Base-by-base conservation (phyloP, 73 alveolate genomes). In the Tetrahymena thermophila region DNA sequence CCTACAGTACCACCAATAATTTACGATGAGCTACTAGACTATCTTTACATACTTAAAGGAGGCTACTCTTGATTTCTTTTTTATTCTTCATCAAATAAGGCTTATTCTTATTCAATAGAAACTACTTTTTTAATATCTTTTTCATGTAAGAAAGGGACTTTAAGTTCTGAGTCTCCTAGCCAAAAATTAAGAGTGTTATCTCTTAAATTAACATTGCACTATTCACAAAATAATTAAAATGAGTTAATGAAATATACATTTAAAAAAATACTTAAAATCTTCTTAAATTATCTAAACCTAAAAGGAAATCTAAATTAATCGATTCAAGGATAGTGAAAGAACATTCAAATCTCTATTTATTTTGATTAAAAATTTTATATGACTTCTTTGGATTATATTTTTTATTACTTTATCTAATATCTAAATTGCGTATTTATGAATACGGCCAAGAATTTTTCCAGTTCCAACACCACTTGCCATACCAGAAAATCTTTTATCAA, bases 401-500 rank as follows among this genome's bases (percentile, higher is more conserved):
- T 35, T 34, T 23, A 85, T 95, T 95, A 95, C 96, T 58, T 97
- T 94, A 95, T 97, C 98, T 93, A 96, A 94, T 16, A 98, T 98
- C 93, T 98, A 96, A 94, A 98, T 96, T 96, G 98, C 98, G 4
- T 98, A 99, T 19, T 99, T 99, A 96, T 98, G 99, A 71, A 98
- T 97, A 57, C 97, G 97, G 38, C 99, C 99, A 4, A 98, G 56
- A 34, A 98, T 98, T 93, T 94, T 97, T 85, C 98, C 96, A 4
- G 99, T 96, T 0, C 99, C 99, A 4, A 98, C 98, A 44, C 99
- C 99, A 56, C 84, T 85, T 15, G 99, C 99, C 85, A 98, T 96
- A 56, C 99, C 99, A 85, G 96, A 97, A 95, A 95, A 98, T 93
- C 99, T 97, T 43, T 95, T 98, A 85, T 98, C 99, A 1, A 96